Percentiles rank a stretch among this genome's conserved stretches.
These are phyloP conservation scores for Taiozyma sp. DNA, from an alignment of 1,139 yeast genomes.

Conservation along the genomic window DNA sequence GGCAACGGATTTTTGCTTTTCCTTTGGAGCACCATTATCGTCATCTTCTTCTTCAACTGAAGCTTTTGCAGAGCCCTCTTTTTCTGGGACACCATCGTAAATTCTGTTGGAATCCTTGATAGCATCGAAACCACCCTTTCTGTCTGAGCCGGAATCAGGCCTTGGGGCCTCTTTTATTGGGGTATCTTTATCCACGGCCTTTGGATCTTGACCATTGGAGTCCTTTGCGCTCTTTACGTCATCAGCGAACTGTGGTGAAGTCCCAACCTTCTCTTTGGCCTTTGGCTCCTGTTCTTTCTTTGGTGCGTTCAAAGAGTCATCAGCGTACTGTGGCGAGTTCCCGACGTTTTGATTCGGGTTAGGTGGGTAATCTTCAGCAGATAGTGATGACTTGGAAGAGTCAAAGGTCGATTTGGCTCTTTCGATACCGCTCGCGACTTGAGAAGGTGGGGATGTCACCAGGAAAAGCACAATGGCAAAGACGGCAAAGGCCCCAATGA, in stretches of 20 bases:
- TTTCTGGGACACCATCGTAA: conserved; percentile 25
- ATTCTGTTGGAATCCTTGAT: conserved; percentile 23
- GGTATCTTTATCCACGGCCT: conserved; percentile 20
- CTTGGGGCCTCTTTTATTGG: conserved; percentile 25
- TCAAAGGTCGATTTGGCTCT: conserved; percentile 17
- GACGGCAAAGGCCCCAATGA: conserved; percentile 20
- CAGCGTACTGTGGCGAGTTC: conserved; percentile 22
- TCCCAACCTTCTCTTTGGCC: conserved; percentile 1
- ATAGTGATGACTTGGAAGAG: conserved; percentile 3
- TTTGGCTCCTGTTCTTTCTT: conserved; percentile 1
- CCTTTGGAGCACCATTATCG: conserved; percentile 3
- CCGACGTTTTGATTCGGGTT: conserved; percentile 5
- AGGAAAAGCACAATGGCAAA: conserved; percentile 19
- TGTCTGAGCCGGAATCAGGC: conserved; percentile 12
- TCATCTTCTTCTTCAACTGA: conserved; percentile 3
- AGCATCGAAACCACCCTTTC: conserved; percentile 19
- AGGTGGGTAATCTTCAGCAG: conserved; percentile 8
- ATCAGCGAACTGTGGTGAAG: conserved; percentile 21
- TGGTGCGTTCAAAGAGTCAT: conserved; percentile 9
- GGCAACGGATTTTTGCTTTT: conserved; percentile 7
- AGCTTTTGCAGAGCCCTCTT: conserved; percentile 8
- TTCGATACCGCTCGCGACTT: conserved; percentile 16
- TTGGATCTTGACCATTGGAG: conserved; percentile 18
- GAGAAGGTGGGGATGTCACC: conserved; percentile 15
- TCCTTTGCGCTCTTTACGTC: conserved; percentile 13